Base-by-base conservation (phyloP, 2,329 filamentous ascomycete species). In the Rutstroemia sp. region DNA sequence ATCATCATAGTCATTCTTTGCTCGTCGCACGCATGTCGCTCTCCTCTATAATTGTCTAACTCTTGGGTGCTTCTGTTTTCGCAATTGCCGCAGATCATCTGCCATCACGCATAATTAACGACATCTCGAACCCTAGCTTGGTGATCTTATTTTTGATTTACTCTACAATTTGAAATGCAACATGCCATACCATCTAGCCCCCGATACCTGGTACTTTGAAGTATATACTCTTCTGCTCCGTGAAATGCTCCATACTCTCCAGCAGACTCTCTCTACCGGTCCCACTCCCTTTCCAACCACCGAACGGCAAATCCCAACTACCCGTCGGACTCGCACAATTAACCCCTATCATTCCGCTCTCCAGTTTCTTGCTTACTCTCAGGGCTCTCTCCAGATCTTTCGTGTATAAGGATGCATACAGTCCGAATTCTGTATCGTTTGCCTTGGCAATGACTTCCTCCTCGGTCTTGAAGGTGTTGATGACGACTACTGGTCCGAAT, bases 191-290 rank as follows among this genome's bases (percentile, higher is more conserved):
- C n/a, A 42, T 42, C 39, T 42, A 42, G 6, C 39, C 50, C 1
- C 51, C 48, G 56, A 60, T 58, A 12, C 58, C 56, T 9, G 42
- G 4, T 39, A 52, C 48, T 49, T 53, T 58, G 21, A 58, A 34
- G 38, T 52, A 60, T 46, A 60, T 38, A 42, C 51, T 58, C 48
- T 58, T 60, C 48, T 42, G 10, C 58, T 60, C 58, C 27, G 50
- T 45, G 37, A 60, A 60, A 21, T 60, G 38, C 52, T 58, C 17
- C 56, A 42, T 42, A 42, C 39, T 58, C 53, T 58, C 56, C 69
- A 83, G 80, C 61, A 84, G 86, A 12, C 88, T 88, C 71, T 92
- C 88, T 52, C 86, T 82, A 23, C 88, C 88, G 53, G 89, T 86
- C 53, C 88, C 88, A 48, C 75, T 81, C 72, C 88, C 79, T 72